phyloP scores from a whole-genome alignment of 1,139 yeast genomes.

The Ogataea hybrid region DNA sequence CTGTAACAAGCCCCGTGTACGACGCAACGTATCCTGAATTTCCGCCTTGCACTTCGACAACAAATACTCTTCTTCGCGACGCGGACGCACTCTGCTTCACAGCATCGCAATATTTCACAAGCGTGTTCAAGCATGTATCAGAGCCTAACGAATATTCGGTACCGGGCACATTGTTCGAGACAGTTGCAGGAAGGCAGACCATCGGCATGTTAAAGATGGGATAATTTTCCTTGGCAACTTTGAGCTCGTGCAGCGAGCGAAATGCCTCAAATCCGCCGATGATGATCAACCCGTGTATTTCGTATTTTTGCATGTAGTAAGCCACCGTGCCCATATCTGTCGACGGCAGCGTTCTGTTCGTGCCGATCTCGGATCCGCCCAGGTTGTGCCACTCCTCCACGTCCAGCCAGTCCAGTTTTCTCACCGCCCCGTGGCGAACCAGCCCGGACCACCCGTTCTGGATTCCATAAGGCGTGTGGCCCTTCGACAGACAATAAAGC shows the following conservation, averaged over 20 bases:
- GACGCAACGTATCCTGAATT: constrained; percentile 93
- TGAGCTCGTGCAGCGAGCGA: constrained; percentile 75
- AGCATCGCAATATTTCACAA: constrained; percentile 91
- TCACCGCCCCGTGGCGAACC: constrained; percentile 73
- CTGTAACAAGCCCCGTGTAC: constrained; percentile 82
- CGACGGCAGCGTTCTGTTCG: constrained; percentile 83
- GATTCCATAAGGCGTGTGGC: constrained; percentile 85
- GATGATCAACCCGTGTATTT: constrained; percentile 80
- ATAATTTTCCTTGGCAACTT: constrained; percentile 66
- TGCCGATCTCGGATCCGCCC: constrained; percentile 96
- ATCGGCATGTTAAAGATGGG: constrained; percentile 94
- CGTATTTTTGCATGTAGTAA: constrained; percentile 80
- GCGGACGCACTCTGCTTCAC: constrained; percentile 95
- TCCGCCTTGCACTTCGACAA: constrained; percentile 97
- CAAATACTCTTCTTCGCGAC: constrained; percentile 90
- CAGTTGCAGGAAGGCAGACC: constrained; percentile 91
- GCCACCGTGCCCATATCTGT: constrained; percentile 86
- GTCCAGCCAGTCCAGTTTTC: constrained; percentile 77
- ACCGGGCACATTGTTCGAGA: constrained; percentile 98
- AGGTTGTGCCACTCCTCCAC: constrained; percentile 86
- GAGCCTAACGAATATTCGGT: constrained; percentile 92
- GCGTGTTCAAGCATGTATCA: constrained; percentile 89
- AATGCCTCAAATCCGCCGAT: constrained; percentile 97
- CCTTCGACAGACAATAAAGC: constrained; percentile 83
- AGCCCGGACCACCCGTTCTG: constrained; percentile 94